Evolutionary conservation across 345 rosid genomes (phyloP), one percentile per base, ranked within the genome.

Genomic region (Dovyalis caffra): DNA sequence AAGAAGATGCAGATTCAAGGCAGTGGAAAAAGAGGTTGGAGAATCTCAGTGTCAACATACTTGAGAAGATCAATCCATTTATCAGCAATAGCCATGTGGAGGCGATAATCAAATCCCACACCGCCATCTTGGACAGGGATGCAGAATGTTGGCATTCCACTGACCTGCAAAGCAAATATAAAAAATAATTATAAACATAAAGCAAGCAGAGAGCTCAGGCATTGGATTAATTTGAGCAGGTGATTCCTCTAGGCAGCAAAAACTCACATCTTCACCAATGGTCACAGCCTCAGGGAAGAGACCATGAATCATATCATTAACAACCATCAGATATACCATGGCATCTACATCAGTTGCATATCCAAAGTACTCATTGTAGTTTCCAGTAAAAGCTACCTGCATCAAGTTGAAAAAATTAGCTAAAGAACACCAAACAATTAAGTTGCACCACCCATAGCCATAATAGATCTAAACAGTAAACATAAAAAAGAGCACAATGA

Each of bases 101-200:
- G 86, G 63, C 99, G 97, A 82, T 92, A 95, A 86, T 95, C 97
- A 80, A 95, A 95, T 80, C 99, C 99, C 71, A 95, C 89, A 35
- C 99, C 99, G 70, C 97, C 99, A 79, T 92, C 97, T 81, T 87
- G 75, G 57, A 91, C 88, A 78, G 97, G 92, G 78, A 95, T 73
- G 83, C 97, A 88, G 75, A 95, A 90, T 29, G 97, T 88, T 86
- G 99, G 99, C 99, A 95, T 95, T 81, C 99, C 97, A 66, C 99
- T 92, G 73, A 95, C 99, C 97, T 95, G 91, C 71, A 76, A 35
- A 68, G 47, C 66, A 64, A 66, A n/a, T n/a, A n/a, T n/a, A 23
- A 37, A 74, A 32, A 70, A 23, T 23, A 3, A 69, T 57, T 37
- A 32, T 37, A 33, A 64, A 57, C 53, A 29, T 12, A 75, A 33